Evolutionary conservation across 805 yeast genomes (phyloP), one percentile per base, ranked within the genome.

Genomic region (Yarrowia bubula): DNA sequence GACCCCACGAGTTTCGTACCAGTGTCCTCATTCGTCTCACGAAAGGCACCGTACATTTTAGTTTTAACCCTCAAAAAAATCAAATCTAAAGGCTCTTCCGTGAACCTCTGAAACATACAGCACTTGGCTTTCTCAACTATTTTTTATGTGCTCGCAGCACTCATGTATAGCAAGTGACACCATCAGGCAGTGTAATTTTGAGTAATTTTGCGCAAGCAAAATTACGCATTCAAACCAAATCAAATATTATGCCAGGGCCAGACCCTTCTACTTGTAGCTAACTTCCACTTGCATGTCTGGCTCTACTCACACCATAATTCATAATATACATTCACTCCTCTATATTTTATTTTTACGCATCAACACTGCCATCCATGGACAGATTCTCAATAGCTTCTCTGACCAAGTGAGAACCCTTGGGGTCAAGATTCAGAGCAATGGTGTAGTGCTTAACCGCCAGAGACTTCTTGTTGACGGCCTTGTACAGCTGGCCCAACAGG

Each of bases 371-470:
- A n/a, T 58, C 64, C 50, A 58, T 32, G 28, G 43, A 33, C n/a
- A 58, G 43, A 31, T 31, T 58, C n/a, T 90, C 96, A 77, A 92
- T 80, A 0, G 96, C 96, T 66, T 90, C 96, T 68, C 89, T 83
- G 15, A 92, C 89, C 65, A 92, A 78, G 73, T 90, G 96, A 57
- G 88, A 85, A 0, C 97, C 97, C 73, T 92, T 91, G 7, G 98
- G 98, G 75, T 93, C 98, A 68, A 93, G 79, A 71, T 90, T 90
- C 76, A 91, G 80, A 0, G 99, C 98, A 48, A 87, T 83, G 0
- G 98, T 93, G 69, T 90, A 90, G 71, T 90, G 93, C 69, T 84
- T 85, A 32, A 93, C 83, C 0, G 99, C 98, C 68, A 83, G 86
- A 69, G 84, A 85, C 70, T 86, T 87, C 67, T 89, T 85, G 33